Conservation (phyloP, 192 early-diverging fungal species). For the Mortierella alpina region DNA sequence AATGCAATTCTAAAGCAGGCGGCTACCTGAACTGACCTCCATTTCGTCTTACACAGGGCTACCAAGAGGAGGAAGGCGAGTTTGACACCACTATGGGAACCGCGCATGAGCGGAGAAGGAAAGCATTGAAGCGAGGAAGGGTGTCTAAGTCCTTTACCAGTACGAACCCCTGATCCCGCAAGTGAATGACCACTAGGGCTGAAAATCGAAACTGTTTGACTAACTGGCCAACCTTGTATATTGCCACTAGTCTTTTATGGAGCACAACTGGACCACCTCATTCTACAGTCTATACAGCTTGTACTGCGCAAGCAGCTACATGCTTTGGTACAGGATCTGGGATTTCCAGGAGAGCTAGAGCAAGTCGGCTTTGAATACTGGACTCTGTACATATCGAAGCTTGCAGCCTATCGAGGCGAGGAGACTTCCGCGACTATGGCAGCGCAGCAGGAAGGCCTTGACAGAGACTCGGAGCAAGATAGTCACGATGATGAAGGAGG, state of each 20-base stretch:
- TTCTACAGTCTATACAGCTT: conserved; percentile 19
- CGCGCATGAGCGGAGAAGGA: neutral
- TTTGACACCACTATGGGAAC: conserved; percentile 11
- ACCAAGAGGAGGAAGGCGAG: conserved; percentile 43
- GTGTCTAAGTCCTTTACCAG: neutral
- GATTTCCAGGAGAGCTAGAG: conserved; percentile 30
- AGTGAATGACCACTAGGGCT: neutral
- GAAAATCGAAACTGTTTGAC: neutral
- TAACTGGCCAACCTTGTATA: neutral
- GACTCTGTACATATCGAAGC: conserved; percentile 10
- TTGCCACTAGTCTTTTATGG: conserved; percentile 12
- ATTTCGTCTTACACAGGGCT: conserved; percentile 7
- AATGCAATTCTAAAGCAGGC: too few relatives aligned
- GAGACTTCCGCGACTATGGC: neutral
- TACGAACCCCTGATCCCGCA: neutral
- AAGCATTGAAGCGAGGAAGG: conserved; percentile 8
- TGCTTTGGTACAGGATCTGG: conserved; percentile 21
- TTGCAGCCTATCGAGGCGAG: conserved; percentile 4
- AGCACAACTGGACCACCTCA: neutral
- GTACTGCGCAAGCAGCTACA: conserved; percentile 23
- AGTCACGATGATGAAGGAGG: neutral
- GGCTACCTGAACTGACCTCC: neutral
- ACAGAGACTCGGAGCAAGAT: neutral
- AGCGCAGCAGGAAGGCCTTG: neutral
- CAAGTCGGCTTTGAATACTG: conserved; percentile 35